These are phyloP conservation scores for Ceratocystis alfenasii DNA, from an alignment of 2,329 filamentous ascomycete species.

Conservation along the genomic window DNA sequence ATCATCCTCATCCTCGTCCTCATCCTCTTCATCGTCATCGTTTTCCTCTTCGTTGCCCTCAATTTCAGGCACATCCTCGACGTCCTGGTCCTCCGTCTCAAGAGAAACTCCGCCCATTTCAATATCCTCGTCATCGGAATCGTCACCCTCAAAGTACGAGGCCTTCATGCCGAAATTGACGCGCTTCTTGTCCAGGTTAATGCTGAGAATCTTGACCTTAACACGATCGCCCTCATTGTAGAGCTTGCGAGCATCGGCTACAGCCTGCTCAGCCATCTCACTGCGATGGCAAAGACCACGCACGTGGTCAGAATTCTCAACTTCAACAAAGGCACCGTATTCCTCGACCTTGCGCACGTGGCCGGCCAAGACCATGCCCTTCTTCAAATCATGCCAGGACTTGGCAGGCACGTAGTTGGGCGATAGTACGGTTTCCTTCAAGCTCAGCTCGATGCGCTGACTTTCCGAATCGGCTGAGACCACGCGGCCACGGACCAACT, in stretches of 20 bases:
- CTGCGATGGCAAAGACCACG: conserved; percentile 87
- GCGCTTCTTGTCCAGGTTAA: conserved; percentile 62
- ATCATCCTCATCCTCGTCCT: conserved; percentile 29
- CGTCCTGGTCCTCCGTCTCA: conserved; percentile 28
- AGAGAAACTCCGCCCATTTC: conserved; percentile 37
- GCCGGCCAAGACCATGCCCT: conserved; percentile 73
- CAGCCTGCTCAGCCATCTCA: conserved; percentile 74
- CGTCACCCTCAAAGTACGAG: conserved; percentile 64
- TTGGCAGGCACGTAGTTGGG: conserved; percentile 62
- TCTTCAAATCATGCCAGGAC: conserved; percentile 64
- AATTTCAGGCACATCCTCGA: conserved; percentile 33
- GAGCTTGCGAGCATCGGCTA: conserved; percentile 76
- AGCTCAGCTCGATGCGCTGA: conserved; percentile 68
- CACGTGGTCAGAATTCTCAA: conserved; percentile 77
- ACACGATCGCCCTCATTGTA: conserved; percentile 87
- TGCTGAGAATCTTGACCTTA: conserved; percentile 74
- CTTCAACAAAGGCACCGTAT: conserved; percentile 85
- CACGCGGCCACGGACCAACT: conserved; percentile 81
- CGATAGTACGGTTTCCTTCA: conserved; percentile 76
- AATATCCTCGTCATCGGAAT: conserved; percentile 38
- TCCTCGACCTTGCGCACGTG: conserved; percentile 89
- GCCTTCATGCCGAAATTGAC: conserved; percentile 89
- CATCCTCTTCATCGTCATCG: conserved; percentile 31
- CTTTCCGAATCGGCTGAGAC: conserved; percentile 55
- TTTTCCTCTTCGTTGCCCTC: conserved; percentile 33